A percentile compares a stretch with the other conserved stretches of the same genome.
These are phyloP conservation scores for Chimonanthus salicifolius DNA, from an alignment of 164 flowering plant genomes.

Conservation along the genomic window DNA sequence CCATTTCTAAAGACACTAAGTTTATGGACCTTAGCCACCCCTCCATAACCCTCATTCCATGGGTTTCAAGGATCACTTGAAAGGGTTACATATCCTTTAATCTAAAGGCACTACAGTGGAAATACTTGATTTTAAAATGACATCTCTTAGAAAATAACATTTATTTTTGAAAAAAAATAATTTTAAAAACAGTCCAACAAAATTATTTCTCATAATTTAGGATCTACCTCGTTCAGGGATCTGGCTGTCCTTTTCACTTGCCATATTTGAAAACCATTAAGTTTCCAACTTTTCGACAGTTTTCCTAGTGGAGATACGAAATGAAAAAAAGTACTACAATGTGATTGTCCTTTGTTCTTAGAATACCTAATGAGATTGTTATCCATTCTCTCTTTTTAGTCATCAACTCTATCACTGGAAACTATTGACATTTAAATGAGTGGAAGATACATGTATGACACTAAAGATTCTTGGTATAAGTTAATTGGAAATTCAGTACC, in stretches of 20 bases:
- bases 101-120: no score
- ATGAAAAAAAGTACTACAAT: neutral
- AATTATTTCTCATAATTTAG: no score
- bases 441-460: neutral
- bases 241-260: neutral
- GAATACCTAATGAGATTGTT: neutral
- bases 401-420: neutral
- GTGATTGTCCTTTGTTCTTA: neutral
- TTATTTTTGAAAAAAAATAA: no score
- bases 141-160: no score
- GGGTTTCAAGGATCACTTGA: no score
- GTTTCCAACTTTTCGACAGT: neutral
- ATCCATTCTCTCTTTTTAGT: neutral
- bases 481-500: neutral
- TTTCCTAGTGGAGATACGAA: neutral
- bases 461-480: neutral
- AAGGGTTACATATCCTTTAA: no score
- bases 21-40: no score
- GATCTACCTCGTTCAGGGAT: neutral
- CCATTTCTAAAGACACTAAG: no score
- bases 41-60: no score
- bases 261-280: neutral
- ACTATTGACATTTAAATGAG: neutral
- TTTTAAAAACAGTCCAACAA: no score
- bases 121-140: no score